Base-by-base conservation (phyloP, 2,329 filamentous ascomycete species). In the Lojkania enalia region DNA sequence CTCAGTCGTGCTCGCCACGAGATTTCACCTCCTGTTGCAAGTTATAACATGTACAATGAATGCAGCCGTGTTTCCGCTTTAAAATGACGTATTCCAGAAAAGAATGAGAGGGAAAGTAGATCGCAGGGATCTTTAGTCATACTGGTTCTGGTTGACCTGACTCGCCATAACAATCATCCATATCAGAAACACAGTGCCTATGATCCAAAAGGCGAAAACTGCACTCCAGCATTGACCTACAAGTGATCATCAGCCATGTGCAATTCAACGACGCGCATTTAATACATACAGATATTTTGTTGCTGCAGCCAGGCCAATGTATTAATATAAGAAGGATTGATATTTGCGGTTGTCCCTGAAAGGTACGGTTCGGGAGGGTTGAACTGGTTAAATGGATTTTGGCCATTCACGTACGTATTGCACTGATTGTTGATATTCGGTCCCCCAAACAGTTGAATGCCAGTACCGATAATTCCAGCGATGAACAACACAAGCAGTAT, bases 81-180 rank as follows among this genome's bases (percentile, higher is more conserved):
- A 16, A 16, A 33, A 15, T 16, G 30, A 16, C 9, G 30, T 11
- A n/a, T 27, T 27, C n/a, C 25, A 7, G 9, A 27, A 27, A 27
- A 27, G 25, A 11, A 20, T 19, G 19, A 19, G 15, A 20, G 21
- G 7, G 11, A 32, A n/a, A 20, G 20, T 20, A 11, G 18, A 15
- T 36, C 15, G 33, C 11, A 36, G 33, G 21, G 15, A 15, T 20
- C 9, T 36, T 53, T 51, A 70, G 13, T 66, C 66, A 52, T 72
- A 75, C 44, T 70, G 62, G 47, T 74, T 74, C 46, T 71, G 69
- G 47, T 74, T 74, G 33, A 83, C 80, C 58, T 81, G 77, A 64
- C 72, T 77, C 4, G 77, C 79, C 74, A 85, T 79, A 36, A 86
- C 67, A 63, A 85, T 80, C 80, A 85, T 83, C 79, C 82, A 86